A percentile compares a stretch with the other conserved stretches of the same genome.
Conservation (phyloP, 78 protist species). For the Capsaspora owczarzaki region DNA sequence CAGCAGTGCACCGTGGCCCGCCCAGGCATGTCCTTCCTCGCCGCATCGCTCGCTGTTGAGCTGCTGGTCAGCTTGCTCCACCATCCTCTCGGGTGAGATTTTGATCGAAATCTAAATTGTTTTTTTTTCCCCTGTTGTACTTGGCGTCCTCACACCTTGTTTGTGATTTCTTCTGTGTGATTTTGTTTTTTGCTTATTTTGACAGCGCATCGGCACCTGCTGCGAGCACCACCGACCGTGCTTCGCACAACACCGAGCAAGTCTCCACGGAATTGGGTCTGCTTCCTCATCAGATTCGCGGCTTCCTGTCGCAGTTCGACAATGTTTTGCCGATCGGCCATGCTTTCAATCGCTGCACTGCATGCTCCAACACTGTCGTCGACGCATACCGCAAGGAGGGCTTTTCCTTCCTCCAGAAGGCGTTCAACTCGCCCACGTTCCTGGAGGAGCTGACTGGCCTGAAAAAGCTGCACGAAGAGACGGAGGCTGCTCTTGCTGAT, state of each 20-base stretch:
- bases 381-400: conserved; percentile 33
- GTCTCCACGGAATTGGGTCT: conserved; percentile 32
- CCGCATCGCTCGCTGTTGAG: conserved; percentile 85
- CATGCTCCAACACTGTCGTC: conserved; percentile 68
- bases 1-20: conserved; percentile 97
- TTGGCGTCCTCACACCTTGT: not conserved
- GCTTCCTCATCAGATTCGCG: conserved; percentile 86
- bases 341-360: conserved; percentile 76
- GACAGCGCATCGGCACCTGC: not conserved
- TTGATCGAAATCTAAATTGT: not conserved
- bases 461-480: conserved; percentile 15
- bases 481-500: conserved; percentile 15
- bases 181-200: not conserved
- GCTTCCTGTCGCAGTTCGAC: conserved; percentile 54
- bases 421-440: conserved; percentile 32
- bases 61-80: conserved; percentile 71
- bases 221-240: no score
- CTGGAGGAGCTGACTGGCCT: conserved; percentile 68
- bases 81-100: conserved; percentile 48
- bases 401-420: conserved; percentile 42
- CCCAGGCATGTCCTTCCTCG: conserved; percentile 85
- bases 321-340: conserved; percentile 30
- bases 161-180: not conserved
- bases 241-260: not conserved
- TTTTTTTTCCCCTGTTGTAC: not conserved